phyloP scores from a whole-genome alignment of 768 basidiomycete genomes.

The Auriscalpium orientale region DNA sequence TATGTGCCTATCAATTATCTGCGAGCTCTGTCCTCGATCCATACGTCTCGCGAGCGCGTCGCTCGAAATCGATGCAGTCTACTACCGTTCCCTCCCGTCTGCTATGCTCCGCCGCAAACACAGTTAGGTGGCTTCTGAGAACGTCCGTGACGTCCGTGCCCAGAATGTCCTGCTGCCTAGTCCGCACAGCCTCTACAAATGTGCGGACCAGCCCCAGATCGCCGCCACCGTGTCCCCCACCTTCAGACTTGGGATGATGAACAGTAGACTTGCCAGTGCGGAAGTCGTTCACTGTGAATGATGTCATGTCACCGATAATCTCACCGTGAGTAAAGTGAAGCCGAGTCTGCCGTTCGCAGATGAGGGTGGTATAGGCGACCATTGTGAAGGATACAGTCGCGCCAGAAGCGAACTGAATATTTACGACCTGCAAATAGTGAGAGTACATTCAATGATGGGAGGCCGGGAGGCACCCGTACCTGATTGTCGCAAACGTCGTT shows the following conservation, averaged over 20 bases:
- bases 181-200: conserved; percentile 71
- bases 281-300: conserved; percentile 75
- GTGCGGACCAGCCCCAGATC: conserved; percentile 68
- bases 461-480: conserved; percentile 20
- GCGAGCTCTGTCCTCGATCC: neutral
- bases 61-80: conserved; percentile 62
- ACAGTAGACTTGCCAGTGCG: conserved; percentile 39
- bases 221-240: conserved; percentile 79
- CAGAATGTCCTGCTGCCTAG: conserved; percentile 52
- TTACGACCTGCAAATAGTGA: conserved; percentile 53
- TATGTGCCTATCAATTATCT: too few species aligned
- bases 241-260: conserved; percentile 45
- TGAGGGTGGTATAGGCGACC: conserved; percentile 73
- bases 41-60: conserved; percentile 31
- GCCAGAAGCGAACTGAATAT: conserved; percentile 77
- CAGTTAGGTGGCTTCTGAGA: conserved; percentile 70
- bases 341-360: conserved; percentile 78
- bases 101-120: conserved; percentile 83
- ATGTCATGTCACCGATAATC: conserved; percentile 78
- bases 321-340: conserved; percentile 85
- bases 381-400: conserved; percentile 83
- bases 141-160: conserved; percentile 64
- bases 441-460: neutral
- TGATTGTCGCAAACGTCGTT: conserved; percentile 92
- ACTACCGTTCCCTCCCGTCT: conserved; percentile 62